Evolutionary conservation across 73 alveolate species (phyloP).

Genomic region (Diophrys sp.): DNA sequence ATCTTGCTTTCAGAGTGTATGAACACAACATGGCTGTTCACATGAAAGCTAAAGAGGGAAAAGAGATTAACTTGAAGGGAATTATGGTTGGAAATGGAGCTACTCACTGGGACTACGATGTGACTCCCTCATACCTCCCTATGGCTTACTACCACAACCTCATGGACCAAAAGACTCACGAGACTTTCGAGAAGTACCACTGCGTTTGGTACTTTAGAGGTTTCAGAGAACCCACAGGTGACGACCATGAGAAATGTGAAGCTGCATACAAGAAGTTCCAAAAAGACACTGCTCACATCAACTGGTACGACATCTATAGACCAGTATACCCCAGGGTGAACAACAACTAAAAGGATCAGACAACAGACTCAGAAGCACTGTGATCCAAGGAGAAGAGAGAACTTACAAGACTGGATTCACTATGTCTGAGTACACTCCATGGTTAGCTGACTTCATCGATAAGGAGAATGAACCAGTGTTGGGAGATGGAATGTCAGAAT

Average conservation of each 20-base stretch:
- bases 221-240: slow-evolving; percentile 7
- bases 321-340: slow-evolving; percentile 23
- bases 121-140: slow-evolving; percentile 50
- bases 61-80: slow-evolving; percentile 77
- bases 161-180: slow-evolving; percentile 21
- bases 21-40: slow-evolving; percentile 49
- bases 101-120: slow-evolving; percentile 63
- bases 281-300: slow-evolving; percentile 21
- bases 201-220: slow-evolving; percentile 30
- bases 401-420: slow-evolving; percentile 45
- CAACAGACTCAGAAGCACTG: slow-evolving; percentile 14
- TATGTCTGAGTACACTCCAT: slow-evolving; percentile 47
- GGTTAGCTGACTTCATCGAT: slow-evolving; percentile 17
- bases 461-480: slow-evolving; percentile 9
- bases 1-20: slow-evolving; percentile 67
- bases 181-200: slow-evolving; percentile 17
- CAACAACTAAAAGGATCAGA: neutral
- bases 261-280: slow-evolving; percentile 14
- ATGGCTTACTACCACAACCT: slow-evolving; percentile 60
- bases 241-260: slow-evolving; percentile 10
- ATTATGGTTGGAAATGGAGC: slow-evolving; percentile 89
- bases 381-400: slow-evolving; percentile 37
- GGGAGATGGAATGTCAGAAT: slow-evolving; percentile 35
- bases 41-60: slow-evolving; percentile 17
- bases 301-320: slow-evolving; percentile 70